Base-by-base conservation (phyloP, 495 filamentous ascomycete genomes). In the Penicillium bialowiezense region DNA sequence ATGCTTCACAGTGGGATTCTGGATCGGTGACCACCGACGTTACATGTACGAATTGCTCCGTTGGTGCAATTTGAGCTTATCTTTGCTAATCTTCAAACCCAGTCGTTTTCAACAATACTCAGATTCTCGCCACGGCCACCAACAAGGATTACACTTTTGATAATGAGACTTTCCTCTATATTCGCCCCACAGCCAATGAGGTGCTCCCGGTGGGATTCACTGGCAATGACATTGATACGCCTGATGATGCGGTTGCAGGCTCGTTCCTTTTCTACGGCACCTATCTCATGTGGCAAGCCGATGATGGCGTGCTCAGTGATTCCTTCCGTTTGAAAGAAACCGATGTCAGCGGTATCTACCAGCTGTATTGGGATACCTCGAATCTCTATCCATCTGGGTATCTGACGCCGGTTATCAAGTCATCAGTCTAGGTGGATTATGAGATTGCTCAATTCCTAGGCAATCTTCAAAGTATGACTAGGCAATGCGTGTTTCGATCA, bases 311-410 rank as follows among this genome's bases (percentile, higher is more conserved):
- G 8, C 28, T 61, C 33, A 28, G 41, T n/a, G 44, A 58, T 14
- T 61, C 51, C 5, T 63, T 63, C 46, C 54, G 54, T n/a, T 28
- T 56, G 3, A 55, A 55, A 55, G 58, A 44, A 5, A 63, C 54
- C 1, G 42, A 56, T 41, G 49, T 61, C 1, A 40, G 48, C 5
- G 52, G 44, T 9, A 39, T 63, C 7, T 63, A 61, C 33, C 48
- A 63, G 52, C 40, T 55, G 1, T 63, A 55, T 39, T 63, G 42
- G 39, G 58, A 63, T 38, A 41, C 31, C 15, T 62, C 59, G 18
- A 58, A 52, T 24, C 33, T 52, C 7, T 58, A 55, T 21, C 54
- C 48, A 4, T 24, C 48, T 8, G 51, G 55, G 7, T 58, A 52
- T 29, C 17, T 35, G 26, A 17, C 17, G 7, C 55, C 55, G 1